phyloP scores from a whole-genome alignment of 169 alveolate genomes.

The Plasmodium gallinaceum region DNA sequence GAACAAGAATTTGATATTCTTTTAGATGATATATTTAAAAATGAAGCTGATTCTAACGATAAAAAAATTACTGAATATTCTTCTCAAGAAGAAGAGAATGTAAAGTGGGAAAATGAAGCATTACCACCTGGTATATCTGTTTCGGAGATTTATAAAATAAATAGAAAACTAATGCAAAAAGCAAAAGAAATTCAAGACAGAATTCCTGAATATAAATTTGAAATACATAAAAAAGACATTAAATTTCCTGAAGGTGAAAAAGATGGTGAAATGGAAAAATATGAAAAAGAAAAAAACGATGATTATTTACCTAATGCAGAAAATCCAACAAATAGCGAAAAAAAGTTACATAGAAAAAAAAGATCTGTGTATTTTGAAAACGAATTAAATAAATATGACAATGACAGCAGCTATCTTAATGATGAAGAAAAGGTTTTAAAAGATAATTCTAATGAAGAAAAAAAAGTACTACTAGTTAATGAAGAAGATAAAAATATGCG shows the following conservation, averaged over 20 bases:
- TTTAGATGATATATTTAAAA: constrained; percentile 12
- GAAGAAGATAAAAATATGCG: no score
- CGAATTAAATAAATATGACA: background rate
- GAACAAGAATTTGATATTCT: constrained; percentile 1
- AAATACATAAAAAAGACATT: no score
- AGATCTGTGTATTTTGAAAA: constrained; percentile 10
- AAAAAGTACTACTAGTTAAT: background rate
- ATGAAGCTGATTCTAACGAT: no score
- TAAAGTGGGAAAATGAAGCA: no score
- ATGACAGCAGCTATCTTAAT: background rate
- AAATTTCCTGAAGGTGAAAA: background rate
- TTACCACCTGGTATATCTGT: no score
- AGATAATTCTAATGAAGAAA: background rate
- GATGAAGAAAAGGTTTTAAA: background rate
- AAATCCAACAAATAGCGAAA: background rate
- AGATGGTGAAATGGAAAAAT: background rate
- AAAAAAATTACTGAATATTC: no score
- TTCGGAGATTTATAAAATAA: no score
- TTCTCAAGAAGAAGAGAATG: no score
- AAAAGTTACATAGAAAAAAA: constrained; percentile 1
- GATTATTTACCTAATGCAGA: background rate
- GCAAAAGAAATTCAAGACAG: no score
- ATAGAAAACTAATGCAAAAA: no score
- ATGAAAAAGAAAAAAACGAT: background rate
- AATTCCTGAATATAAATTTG: no score